Conservation (phyloP, 1,284 basidiomycete genomes). For the Boletus semigastroideus region DNA sequence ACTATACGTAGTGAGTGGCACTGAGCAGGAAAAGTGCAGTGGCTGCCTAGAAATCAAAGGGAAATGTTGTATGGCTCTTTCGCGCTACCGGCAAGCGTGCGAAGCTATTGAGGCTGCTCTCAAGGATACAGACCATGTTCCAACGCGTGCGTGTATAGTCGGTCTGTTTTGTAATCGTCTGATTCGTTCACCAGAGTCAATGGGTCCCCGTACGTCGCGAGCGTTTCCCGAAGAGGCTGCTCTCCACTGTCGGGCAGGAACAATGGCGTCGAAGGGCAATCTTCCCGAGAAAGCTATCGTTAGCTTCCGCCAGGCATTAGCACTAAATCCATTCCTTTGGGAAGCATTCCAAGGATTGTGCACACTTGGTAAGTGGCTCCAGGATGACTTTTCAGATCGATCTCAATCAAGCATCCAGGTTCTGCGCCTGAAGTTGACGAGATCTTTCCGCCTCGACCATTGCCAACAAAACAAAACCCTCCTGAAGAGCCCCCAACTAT, state of each 20-base stretch:
- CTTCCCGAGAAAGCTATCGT: slow-evolving; percentile 67
- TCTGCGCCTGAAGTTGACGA: slow-evolving; percentile 66
- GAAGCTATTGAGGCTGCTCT: slow-evolving; percentile 68
- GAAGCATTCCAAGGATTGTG: slow-evolving; percentile 93
- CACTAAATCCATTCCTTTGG: slow-evolving; percentile 83
- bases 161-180: slow-evolving; percentile 11
- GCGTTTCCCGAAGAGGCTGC: slow-evolving; percentile 65
- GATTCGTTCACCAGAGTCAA: slow-evolving; percentile 44
- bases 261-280: slow-evolving; percentile 72
- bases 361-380: slow-evolving; percentile 60
- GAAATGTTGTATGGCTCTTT: slow-evolving; percentile 71
- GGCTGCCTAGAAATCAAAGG: slow-evolving; percentile 81
- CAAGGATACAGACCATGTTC: slow-evolving; percentile 47
- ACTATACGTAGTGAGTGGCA: slow-evolving; percentile 63
- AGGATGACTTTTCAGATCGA: slow-evolving; percentile 1
- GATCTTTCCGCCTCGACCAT: slow-evolving; percentile 64
- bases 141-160: slow-evolving; percentile 49
- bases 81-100: slow-evolving; percentile 68
- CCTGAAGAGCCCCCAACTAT: slow-evolving; percentile 50
- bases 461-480: slow-evolving; percentile 52
- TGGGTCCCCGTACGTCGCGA: slow-evolving; percentile 47
- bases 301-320: slow-evolving; percentile 74
- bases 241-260: slow-evolving; percentile 68
- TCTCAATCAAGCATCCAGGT: slow-evolving; percentile 43
- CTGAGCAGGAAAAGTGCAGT: slow-evolving; percentile 58